Base-by-base conservation (phyloP, 179 eudicot species). In the Actinidia chinensis region DNA sequence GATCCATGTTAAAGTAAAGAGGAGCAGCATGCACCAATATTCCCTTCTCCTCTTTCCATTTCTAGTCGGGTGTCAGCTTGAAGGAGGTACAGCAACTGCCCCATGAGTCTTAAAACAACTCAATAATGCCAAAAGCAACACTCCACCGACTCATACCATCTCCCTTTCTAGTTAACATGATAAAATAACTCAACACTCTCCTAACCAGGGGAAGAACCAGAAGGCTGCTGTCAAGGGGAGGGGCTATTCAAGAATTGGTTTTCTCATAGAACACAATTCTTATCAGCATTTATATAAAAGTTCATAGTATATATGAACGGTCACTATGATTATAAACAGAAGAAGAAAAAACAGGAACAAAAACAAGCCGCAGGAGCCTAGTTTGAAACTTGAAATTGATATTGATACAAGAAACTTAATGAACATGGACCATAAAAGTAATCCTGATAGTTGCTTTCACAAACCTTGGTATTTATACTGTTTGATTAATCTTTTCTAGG, bases 361-460 rank as follows among this genome's bases (percentile, higher is more conserved):
- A n/a, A 64, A 33, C 1, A 12, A 64, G 44, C 17, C 40, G 12
- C 9, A 13, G 68, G 68, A 13, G 14, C 20, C 28, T 6, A 68
- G 13, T 17, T 40, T 10, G 13, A 23, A 46, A 20, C 6, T n/a
- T n/a, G n/a, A n/a, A n/a, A n/a, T n/a, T n/a, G n/a, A n/a, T n/a
- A n/a, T n/a, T n/a, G 13, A 10, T 40, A 6, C 40, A n/a, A 72
- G 55, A 51, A 28, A 28, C 12, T 40, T 55, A n/a, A 73, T 3
- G 18, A 73, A 73, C 20, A 55, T 25, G 50, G 76, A 55, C 46
- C 75, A 14, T 51, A 52, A 15, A 69, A 33, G 46, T 28, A 52
- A 28, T 55, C 60, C 47, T 51, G 25, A 51, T 18, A 71, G 51
- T 71, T 51, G 61, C 76, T 10, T 54, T 23, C 65, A 28, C 25